Base-by-base conservation (phyloP, 352 stramenopile species). In the Pythium biforme region DNA sequence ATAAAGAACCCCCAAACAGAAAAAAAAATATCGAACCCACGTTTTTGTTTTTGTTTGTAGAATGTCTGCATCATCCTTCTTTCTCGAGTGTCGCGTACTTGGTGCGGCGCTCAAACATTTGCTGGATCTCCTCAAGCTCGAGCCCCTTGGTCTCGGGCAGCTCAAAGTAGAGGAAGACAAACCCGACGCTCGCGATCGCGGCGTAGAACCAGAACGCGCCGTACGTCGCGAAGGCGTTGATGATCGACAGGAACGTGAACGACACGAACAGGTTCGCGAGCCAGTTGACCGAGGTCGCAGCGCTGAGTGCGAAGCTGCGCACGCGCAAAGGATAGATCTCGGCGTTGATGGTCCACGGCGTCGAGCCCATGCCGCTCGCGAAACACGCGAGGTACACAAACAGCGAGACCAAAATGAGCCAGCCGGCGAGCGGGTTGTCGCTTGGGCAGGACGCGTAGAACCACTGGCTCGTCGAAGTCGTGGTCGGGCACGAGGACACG, bases 281-380 rank as follows among this genome's bases (percentile, higher is more conserved):
- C 94, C 95, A 98, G 69, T 97, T 97, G 15, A 95, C 85, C 2
- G 88, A 88, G 17, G 95, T 98, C 5, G 91, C 84, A 9, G 89
- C 65, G 54, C 86, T 96, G 2, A 97, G 81, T 9, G 84, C 88
- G 20, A 96, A 79, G 29, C 86, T 96, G 34, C 95, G 91, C 20
- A 89, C 84, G 33, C 86, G 75, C 9, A 96, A 73, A 8, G 91
- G 90, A 69, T 97, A 98, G 65, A 98, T 98, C 73, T 98, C 95
- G 29, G 88, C 85, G 68, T 97, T 97, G 61, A 99, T 94, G 0
- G 90, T 98, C 94, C 94, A 99, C 0, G 95, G 93, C 74, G 98
- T 90, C 29, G 77, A 88, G 6, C 86, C 85, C 82, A 94, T 92
- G 55, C 82, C 85, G 47, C 77, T 88, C 15, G 82, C 85, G 57